Percentiles rank a stretch among this genome's conserved stretches.
phyloP scores from a whole-genome alignment of 441 rosid genomes.

The Populus hybrid region DNA sequence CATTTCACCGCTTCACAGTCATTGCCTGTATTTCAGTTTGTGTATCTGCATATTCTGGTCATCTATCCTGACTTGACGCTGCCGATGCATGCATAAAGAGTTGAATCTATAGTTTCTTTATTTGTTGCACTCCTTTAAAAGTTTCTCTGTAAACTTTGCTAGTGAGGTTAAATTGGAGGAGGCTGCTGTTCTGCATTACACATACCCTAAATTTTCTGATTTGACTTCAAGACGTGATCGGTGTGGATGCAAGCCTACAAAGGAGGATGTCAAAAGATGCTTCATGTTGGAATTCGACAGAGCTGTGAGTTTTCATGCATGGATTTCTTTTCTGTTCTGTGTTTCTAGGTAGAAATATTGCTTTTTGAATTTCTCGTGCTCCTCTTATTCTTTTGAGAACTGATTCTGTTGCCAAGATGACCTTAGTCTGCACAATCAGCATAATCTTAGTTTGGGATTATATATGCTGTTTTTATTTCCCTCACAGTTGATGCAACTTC shows the following conservation, averaged over 20 bases:
- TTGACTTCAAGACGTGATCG: constrained; percentile 95
- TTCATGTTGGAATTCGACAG: constrained; percentile 95
- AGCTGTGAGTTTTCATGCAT: constrained; percentile 55
- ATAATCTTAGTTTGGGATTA: too few relatives aligned
- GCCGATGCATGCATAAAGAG: background rate
- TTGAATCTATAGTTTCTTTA: background rate
- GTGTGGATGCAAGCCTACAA: constrained; percentile 98
- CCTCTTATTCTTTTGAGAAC: background rate
- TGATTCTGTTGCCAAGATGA: too few relatives aligned
- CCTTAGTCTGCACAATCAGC: too few relatives aligned
- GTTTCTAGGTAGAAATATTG: background rate
- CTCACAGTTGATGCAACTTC: too few relatives aligned
- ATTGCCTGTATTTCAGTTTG: background rate
- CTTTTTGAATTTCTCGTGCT: background rate
- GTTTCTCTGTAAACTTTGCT: constrained; percentile 8
- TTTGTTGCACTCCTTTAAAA: background rate
- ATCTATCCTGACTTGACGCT: background rate
- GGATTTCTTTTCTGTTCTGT: background rate
- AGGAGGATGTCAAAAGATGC: constrained; percentile 88
- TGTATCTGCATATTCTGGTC: background rate
- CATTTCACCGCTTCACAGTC: background rate
- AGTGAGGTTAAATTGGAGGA: constrained; percentile 86
- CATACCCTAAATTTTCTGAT: constrained; percentile 86
- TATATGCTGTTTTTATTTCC: too few relatives aligned
- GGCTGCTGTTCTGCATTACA: constrained; percentile 85